These are phyloP conservation scores for Lophium mytilinum DNA, from an alignment of 495 filamentous ascomycete species.

Conservation along the genomic window DNA sequence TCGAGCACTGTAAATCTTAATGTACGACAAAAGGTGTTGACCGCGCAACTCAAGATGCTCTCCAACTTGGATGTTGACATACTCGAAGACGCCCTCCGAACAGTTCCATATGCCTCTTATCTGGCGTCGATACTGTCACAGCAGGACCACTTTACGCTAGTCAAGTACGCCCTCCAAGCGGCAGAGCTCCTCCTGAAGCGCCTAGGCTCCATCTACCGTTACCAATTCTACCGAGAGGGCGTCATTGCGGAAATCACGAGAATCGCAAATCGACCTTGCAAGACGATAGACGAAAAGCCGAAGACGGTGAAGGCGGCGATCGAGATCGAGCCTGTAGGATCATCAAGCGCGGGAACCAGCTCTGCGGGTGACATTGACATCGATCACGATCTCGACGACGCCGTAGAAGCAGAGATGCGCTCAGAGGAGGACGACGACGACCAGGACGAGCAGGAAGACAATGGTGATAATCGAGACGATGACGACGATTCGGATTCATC, in stretches of 20 bases:
- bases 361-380: constrained; percentile 34
- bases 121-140: constrained; percentile 93
- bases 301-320: constrained; percentile 16
- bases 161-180: constrained; percentile 78
- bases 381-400: constrained; percentile 41
- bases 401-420: constrained; percentile 39
- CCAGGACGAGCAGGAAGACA: constrained; percentile 48
- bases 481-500: constrained; percentile 43
- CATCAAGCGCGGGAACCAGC: constrained; percentile 6
- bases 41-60: constrained; percentile 94
- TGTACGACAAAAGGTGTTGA: constrained; percentile 94
- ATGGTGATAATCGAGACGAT: constrained; percentile 52
- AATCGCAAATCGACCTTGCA: constrained; percentile 50
- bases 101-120: constrained; percentile 95
- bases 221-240: constrained; percentile 96
- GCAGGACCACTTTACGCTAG: constrained; percentile 81
- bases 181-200: constrained; percentile 80
- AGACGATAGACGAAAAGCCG: constrained; percentile 25
- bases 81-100: constrained; percentile 76
- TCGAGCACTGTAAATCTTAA: constrained; percentile 97
- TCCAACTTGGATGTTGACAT: constrained; percentile 83
- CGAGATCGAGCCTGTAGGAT: constrained; percentile 14
- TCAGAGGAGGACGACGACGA: constrained; percentile 54
- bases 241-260: constrained; percentile 88
- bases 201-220: constrained; percentile 77